These are phyloP conservation scores for Zygotorulaspora sp. DNA, from an alignment of 805 yeast genomes.

Conservation along the genomic window DNA sequence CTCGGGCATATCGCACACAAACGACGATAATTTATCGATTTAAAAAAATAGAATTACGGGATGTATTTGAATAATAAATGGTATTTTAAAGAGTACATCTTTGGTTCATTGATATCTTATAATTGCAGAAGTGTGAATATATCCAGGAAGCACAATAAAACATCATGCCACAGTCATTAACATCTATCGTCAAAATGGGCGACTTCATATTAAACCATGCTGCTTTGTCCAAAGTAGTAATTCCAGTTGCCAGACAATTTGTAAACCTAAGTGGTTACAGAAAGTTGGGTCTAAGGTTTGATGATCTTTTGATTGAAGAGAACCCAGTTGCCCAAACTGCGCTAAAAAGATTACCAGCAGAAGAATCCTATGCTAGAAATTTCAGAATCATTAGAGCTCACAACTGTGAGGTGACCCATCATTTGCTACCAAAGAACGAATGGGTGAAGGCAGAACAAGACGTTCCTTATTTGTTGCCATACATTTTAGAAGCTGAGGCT, in stretches of 20 bases:
- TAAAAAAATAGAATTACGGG: too few species aligned
- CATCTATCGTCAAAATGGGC: constrained; percentile 67
- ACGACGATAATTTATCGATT: neutral
- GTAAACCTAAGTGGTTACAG: constrained; percentile 84
- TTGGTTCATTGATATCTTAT: too few species aligned
- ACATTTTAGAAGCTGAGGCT: constrained; percentile 89
- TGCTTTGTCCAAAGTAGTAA: constrained; percentile 62
- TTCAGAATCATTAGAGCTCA: constrained; percentile 90
- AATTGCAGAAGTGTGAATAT: too few species aligned
- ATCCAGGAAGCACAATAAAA: neutral
- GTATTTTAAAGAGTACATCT: too few species aligned
- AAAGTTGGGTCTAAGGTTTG: constrained; percentile 85
- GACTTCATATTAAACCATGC: constrained; percentile 82
- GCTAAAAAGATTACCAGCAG: constrained; percentile 76
- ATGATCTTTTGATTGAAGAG: constrained; percentile 87
- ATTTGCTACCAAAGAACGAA: constrained; percentile 75
- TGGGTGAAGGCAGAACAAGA: constrained; percentile 78
- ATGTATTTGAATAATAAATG: too few species aligned
- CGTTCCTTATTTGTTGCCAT: constrained; percentile 77
- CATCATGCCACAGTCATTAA: constrained; percentile 45
- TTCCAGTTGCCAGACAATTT: constrained; percentile 77
- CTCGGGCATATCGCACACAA: constrained; percentile 1
- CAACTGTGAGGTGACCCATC: constrained; percentile 80
- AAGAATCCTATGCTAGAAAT: constrained; percentile 83
- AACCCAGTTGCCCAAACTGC: constrained; percentile 83